Percentiles rank a stretch among this genome's conserved stretches.
Evolutionary conservation across 208 protist species (phyloP).

Genomic region (Leptomonas seymouri): DNA sequence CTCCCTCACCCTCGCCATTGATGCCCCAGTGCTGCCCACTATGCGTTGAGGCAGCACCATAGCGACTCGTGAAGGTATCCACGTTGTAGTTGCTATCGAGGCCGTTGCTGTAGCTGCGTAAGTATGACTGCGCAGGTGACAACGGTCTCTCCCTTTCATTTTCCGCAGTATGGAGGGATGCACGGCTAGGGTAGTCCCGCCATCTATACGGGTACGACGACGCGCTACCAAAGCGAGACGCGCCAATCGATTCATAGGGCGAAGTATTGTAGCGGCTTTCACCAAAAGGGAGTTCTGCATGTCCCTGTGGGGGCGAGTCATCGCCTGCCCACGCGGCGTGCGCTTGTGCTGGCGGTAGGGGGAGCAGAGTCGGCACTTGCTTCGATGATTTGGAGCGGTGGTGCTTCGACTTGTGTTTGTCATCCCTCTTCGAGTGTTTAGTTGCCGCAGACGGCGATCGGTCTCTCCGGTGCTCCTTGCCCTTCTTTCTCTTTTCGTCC

Average conservation of each 20-base stretch:
- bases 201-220: not conserved
- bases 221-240: not conserved
- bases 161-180: not conserved
- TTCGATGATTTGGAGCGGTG: slow-evolving; percentile 3
- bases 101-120: slow-evolving; percentile 10
- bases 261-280: slow-evolving; percentile 10
- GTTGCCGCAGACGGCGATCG: slow-evolving; percentile 2
- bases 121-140: not conserved
- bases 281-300: not conserved
- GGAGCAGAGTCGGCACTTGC: slow-evolving; percentile 1
- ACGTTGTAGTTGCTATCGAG: slow-evolving; percentile 5
- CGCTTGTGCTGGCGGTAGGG: not conserved
- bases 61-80: not conserved
- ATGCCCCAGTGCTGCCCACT: not conserved
- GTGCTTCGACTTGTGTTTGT: slow-evolving; percentile 19
- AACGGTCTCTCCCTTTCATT: not conserved
- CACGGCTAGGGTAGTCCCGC: slow-evolving; percentile 3
- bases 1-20: not conserved
- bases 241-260: slow-evolving; percentile 7
- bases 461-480: slow-evolving; percentile 10
- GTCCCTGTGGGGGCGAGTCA: not conserved
- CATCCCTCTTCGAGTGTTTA: slow-evolving; percentile 11
- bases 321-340: not conserved
- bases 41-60: slow-evolving; percentile 5
- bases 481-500: slow-evolving; percentile 20